phyloP scores from a whole-genome alignment of 768 basidiomycete species.

The Gymnopilus junonius region DNA sequence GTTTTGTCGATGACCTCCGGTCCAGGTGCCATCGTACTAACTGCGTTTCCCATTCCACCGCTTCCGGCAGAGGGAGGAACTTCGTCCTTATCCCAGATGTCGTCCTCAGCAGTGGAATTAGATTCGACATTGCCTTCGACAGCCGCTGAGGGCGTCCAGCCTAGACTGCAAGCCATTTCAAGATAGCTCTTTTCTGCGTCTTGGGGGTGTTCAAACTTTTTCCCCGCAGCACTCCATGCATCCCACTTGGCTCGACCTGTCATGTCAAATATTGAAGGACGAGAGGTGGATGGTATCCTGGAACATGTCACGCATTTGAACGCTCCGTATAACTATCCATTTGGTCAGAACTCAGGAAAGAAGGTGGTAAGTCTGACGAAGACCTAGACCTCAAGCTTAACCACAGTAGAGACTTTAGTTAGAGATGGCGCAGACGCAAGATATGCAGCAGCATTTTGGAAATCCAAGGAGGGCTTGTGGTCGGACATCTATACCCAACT shows the following conservation, averaged over 20 bases:
- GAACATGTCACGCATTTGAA: conserved; percentile 78
- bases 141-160: conserved; percentile 57
- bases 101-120: conserved; percentile 30
- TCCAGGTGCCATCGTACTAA: conserved; percentile 62
- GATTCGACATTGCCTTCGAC: conserved; percentile 5
- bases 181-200: conserved; percentile 71
- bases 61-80: conserved; percentile 32
- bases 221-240: conserved; percentile 66
- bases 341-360: conserved; percentile 32
- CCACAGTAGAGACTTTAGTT: conserved; percentile 56
- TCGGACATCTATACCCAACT: conserved; percentile 13
- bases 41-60: conserved; percentile 60
- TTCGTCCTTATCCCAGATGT: conserved; percentile 51
- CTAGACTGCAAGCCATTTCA: conserved; percentile 66
- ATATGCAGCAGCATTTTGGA: conserved; percentile 66
- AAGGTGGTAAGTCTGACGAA: conserved; percentile 24
- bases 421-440: conserved; percentile 61
- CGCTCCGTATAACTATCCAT: conserved; percentile 77
- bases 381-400: conserved; percentile 75
- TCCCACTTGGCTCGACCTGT: conserved; percentile 88
- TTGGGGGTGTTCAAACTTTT: conserved; percentile 44
- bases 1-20: conserved; percentile 33
- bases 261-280: conserved; percentile 80
- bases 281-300: conserved; percentile 51
- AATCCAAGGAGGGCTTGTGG: conserved; percentile 36